Percentiles rank a stretch among this genome's conserved stretches.
Conservation (phyloP, 2,329 filamentous ascomycete species). For the Penicillium paneum region DNA sequence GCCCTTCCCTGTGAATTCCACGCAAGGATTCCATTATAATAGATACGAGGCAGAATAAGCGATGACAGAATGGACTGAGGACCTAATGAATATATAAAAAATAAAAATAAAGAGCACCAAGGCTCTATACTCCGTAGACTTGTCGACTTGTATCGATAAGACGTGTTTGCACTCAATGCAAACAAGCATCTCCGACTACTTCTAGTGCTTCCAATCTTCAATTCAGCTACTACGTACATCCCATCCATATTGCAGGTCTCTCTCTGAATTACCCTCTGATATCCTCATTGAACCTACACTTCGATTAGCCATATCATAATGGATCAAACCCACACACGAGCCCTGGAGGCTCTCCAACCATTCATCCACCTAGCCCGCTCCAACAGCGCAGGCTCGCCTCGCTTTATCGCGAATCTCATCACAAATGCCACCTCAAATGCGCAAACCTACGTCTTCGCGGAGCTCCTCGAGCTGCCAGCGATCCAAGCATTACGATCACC, state of each 20-base stretch:
- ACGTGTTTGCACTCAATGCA: conserved; percentile 23
- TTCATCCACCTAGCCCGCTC: conserved; percentile 86
- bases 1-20: too few relatives aligned
- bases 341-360: conserved; percentile 66
- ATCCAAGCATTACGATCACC: conserved; percentile 66
- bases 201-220: not conserved
- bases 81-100: not conserved
- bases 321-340: conserved; percentile 50
- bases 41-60: not conserved
- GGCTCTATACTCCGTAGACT: too few relatives aligned
- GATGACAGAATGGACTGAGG: not conserved
- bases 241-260: not conserved
- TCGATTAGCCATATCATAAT: conserved; percentile 25
- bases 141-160: conserved; percentile 8
- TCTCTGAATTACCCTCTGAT: not conserved
- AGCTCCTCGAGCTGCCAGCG: conserved; percentile 78
- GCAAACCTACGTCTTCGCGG: conserved; percentile 88
- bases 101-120: not conserved
- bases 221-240: not conserved
- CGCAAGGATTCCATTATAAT: not conserved
- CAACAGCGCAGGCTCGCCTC: conserved; percentile 66
- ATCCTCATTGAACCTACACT: not conserved
- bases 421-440: conserved; percentile 82
- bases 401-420: conserved; percentile 81
- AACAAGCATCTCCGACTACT: conserved; percentile 14